Evolutionary conservation across 106 monocot genomes (phyloP), one percentile per base, ranked within the genome.

Genomic region (Platanthera guangdongensis): DNA sequence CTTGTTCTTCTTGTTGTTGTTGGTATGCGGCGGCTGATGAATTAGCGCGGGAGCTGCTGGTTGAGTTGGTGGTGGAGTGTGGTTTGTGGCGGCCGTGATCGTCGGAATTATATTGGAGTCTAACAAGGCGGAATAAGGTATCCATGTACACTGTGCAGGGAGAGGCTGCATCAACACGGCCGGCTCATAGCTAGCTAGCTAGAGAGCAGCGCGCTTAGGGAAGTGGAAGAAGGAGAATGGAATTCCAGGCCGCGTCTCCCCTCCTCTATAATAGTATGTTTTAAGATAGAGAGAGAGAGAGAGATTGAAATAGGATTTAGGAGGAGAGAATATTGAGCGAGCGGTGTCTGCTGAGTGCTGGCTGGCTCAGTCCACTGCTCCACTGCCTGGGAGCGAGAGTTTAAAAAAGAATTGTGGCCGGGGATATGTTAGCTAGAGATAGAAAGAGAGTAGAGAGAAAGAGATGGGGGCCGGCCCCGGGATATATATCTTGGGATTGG

Each of bases 101-200:
- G 72, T 22, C 51, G 51, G 72, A 47, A 1, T 82, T 65, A 14
- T 77, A 67, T 60, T 79, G 86, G 9, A 82, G 82, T 52, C 76
- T 82, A 63, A 86, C 79, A 50, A 82, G 76, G 22, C 86, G 78
- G 76, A 86, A 86, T 30, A 86, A 65, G 6, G 86, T 82, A 74
- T 86, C 86, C 86, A 82, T 86, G 68, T 75, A 81, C 57, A 28
- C 11, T 3, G 30, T 28, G 25, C 18, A 3, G 25, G 6, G 6
- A 30, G 8, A 8, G 65, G 0, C 47, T 9, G 6, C 70, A 70
- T 70, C 25, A 70, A 67, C 67, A 11, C 67, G 28, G 30, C 9
- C 47, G 16, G 16, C 1, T 47, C 0, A 3, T 47, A 16, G 6
- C 15, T 0, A 47, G 47, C 4, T 0, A 3, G 15, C 7, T 67